Evolutionary conservation across 2,329 filamentous ascomycete species (phyloP).

Genomic region (Teratosphaeriaceae sp.): DNA sequence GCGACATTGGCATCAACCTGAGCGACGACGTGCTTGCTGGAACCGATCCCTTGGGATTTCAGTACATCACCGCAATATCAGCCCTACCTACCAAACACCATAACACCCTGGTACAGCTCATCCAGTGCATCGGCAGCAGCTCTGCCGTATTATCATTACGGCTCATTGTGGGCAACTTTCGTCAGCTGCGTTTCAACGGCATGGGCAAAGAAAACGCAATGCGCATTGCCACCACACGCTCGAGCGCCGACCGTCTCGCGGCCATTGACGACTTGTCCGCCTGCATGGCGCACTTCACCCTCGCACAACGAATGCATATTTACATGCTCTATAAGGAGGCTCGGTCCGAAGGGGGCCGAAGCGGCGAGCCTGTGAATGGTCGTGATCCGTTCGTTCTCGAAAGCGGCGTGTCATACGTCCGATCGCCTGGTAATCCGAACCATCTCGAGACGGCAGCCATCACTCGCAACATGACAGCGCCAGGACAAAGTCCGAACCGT

Average conservation of each 20-base stretch:
- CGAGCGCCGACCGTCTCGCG: neutral
- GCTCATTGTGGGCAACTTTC: neutral
- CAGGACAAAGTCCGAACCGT: neutral
- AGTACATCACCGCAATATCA: neutral
- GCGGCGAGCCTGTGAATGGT: neutral
- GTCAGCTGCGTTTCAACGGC: neutral
- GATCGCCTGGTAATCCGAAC: neutral
- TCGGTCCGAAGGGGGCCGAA: neutral
- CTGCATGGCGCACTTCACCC: neutral
- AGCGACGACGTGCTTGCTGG: neutral
- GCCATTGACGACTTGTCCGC: neutral
- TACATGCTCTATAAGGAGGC: neutral
- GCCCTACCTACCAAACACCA: neutral
- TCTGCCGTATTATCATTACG: neutral
- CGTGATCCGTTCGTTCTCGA: neutral
- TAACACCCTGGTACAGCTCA: neutral
- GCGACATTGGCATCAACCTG: neutral
- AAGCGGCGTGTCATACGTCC: neutral
- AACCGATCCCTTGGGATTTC: neutral
- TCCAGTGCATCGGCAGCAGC: slow-evolving; percentile 1
- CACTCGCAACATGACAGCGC: neutral
- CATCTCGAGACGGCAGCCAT: neutral
- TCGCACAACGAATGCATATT: neutral
- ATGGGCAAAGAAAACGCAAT: neutral
- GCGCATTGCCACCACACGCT: neutral